Base-by-base conservation (phyloP, 345 rosid genomes). In the Schrenkiella parvula region DNA sequence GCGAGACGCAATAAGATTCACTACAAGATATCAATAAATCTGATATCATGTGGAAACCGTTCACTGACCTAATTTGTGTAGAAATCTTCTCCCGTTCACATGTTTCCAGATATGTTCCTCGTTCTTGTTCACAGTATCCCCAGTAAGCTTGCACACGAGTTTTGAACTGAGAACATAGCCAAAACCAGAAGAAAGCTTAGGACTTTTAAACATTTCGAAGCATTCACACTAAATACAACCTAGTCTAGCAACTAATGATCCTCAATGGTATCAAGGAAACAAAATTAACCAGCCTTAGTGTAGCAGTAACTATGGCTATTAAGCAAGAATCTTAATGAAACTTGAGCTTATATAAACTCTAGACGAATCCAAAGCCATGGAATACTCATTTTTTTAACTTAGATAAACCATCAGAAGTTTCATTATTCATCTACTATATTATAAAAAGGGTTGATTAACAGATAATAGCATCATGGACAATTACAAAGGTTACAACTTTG, bases 21-120 rank as follows among this genome's bases (percentile, higher is more conserved):
- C 1, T 22, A 53, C 14, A 35, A 57, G 26, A 73, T 19, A 31
- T 42, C 50, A 23, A 39, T 47, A 51, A 60, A 47, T 54, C 38
- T 75, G 48, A 41, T 43, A 13, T 19, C 19, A 56, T 4, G 39
- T 17, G 14, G 18, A 66, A 53, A 46, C 43, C 5, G 2, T 48
- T 68, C 35, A 43, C 58, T 6, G 35, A 93, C 98, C 96, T 74
- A 93, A 75, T 79, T 80, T 88, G 77, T 83, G 86, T 75, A 93
- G 96, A 85, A 93, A 93, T 25, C 91, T 78, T 66, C 56, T 89
- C 34, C 97, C 97, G 4, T 87, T 89, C 63, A 93, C 74, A 34
- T 93, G 98, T 81, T 91, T 93, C 96, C 95, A 93, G 31, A 91
- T 87, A 70, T 93, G 98, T 70, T 91, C 91, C 80, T 91, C 96